phyloP scores from a whole-genome alignment of 176 grass and related monocot genomes.

The Dactylis glomerata region DNA sequence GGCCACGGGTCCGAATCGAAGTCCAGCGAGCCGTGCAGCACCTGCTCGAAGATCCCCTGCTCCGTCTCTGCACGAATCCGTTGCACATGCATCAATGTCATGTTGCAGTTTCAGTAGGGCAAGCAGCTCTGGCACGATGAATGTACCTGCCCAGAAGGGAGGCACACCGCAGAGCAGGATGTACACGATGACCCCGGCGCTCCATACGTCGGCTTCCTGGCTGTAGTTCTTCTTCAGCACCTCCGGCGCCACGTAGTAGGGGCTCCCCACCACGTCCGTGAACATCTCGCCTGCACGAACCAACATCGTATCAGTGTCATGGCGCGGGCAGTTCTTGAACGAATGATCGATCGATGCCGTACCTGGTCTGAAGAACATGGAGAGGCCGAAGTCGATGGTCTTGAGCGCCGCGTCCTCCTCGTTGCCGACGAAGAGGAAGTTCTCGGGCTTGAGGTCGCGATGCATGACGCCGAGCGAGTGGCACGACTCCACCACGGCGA shows the following conservation, averaged over 20 bases:
- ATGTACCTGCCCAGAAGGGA: conserved; percentile 45
- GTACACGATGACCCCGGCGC: conserved; percentile 48
- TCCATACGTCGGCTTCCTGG: conserved; percentile 58
- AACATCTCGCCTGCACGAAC: conserved; percentile 35
- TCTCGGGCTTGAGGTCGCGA: conserved; percentile 49
- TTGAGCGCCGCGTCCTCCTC: conserved; percentile 47
- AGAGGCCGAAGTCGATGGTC: conserved; percentile 61
- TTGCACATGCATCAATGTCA: neutral
- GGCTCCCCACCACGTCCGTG: conserved; percentile 50
- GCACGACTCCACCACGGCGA: conserved; percentile 43
- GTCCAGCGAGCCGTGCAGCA: conserved; percentile 49
- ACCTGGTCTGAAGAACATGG: conserved; percentile 61
- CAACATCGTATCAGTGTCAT: neutral
- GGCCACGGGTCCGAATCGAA: conserved; percentile 56
- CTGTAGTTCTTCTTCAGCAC: conserved; percentile 50
- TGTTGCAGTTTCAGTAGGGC: neutral
- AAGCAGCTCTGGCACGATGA: neutral
- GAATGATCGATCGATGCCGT: neutral
- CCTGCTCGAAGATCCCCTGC: conserved; percentile 62
- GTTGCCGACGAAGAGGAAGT: conserved; percentile 39
- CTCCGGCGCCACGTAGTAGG: conserved; percentile 60
- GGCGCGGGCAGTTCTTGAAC: neutral
- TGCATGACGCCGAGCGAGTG: conserved; percentile 58
- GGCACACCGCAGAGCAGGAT: conserved; percentile 57
- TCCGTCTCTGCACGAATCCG: conserved; percentile 40